phyloP scores from a whole-genome alignment of 495 filamentous ascomycete species.

The Penicillium cosmopolitanum region DNA sequence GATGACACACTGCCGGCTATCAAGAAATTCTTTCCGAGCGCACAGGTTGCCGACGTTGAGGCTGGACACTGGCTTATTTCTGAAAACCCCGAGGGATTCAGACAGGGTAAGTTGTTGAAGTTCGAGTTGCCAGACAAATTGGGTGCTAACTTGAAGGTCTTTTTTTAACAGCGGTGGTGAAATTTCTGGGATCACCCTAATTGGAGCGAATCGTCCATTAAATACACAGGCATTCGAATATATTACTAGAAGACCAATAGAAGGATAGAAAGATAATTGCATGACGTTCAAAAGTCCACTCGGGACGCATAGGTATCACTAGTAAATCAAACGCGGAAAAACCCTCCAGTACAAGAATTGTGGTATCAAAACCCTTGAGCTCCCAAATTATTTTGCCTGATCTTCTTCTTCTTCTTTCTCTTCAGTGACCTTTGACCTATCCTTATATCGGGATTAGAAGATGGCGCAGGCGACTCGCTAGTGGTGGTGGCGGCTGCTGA shows the following conservation, averaged over 20 bases:
- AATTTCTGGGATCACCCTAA: slow-evolving; percentile 37
- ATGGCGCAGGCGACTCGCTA: background rate
- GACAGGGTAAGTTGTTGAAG: slow-evolving; percentile 62
- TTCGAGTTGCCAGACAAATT: background rate
- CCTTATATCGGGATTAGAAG: background rate
- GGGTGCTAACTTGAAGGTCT: slow-evolving; percentile 17
- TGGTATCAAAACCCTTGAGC: background rate
- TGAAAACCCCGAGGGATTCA: slow-evolving; percentile 87
- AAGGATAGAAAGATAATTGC: slow-evolving; percentile 13
- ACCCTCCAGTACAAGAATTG: background rate
- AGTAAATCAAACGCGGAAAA: no score
- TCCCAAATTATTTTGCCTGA: background rate
- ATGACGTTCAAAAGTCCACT: background rate
- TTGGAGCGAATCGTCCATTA: background rate
- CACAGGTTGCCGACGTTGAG: slow-evolving; percentile 79
- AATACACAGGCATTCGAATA: background rate
- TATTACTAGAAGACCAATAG: slow-evolving; percentile 7
- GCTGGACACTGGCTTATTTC: slow-evolving; percentile 94
- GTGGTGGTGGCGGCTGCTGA: background rate
- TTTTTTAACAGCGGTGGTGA: slow-evolving; percentile 38
- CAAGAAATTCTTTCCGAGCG: slow-evolving; percentile 86
- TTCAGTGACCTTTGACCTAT: background rate
- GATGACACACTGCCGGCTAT: slow-evolving; percentile 88
- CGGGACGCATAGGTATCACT: no score
- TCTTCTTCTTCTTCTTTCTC: background rate